phyloP scores from a whole-genome alignment of 352 stramenopile genomes.

The Phytophthora hybrid region DNA sequence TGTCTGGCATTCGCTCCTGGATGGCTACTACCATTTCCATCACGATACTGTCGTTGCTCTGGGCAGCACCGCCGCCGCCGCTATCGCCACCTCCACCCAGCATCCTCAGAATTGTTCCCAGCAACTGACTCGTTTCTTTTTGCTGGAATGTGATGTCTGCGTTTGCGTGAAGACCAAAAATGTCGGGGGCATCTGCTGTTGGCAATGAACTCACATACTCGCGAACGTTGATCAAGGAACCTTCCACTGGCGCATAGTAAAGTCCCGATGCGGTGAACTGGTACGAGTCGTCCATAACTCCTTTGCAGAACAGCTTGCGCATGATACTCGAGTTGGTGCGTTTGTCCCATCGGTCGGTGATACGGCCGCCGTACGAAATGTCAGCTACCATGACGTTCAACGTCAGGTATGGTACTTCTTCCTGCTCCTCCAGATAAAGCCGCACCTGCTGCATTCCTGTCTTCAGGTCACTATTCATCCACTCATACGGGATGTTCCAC shows the following conservation, averaged over 20 bases:
- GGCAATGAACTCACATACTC: slow-evolving; percentile 89
- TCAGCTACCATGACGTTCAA: slow-evolving; percentile 96
- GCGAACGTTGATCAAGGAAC: slow-evolving; percentile 64
- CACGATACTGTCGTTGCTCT: slow-evolving; percentile 81
- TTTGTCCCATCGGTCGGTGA: slow-evolving; percentile 96
- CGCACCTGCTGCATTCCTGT: slow-evolving; percentile 93
- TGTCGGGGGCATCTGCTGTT: slow-evolving; percentile 87
- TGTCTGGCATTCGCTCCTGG: slow-evolving; percentile 76
- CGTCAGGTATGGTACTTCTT: slow-evolving; percentile 93
- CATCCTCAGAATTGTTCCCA: slow-evolving; percentile 81
- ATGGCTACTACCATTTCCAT: slow-evolving; percentile 89
- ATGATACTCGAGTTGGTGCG: slow-evolving; percentile 95
- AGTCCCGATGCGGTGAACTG: slow-evolving; percentile 76
- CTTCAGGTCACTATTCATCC: slow-evolving; percentile 97
- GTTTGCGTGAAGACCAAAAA: slow-evolving; percentile 95
- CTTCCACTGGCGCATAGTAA: slow-evolving; percentile 85
- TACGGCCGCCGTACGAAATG: slow-evolving; percentile 95
- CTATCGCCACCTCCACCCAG: slow-evolving; percentile 64
- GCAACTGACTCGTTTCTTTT: slow-evolving; percentile 88
- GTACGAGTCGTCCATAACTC: slow-evolving; percentile 91
- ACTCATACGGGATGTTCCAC: slow-evolving; percentile 97
- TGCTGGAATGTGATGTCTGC: slow-evolving; percentile 96
- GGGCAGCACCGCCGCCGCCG: slow-evolving; percentile 47
- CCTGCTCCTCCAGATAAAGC: slow-evolving; percentile 95
- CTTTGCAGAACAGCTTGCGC: slow-evolving; percentile 90